Conservation (phyloP, 139 green algal genomes). For the Coelastrella sp. region DNA sequence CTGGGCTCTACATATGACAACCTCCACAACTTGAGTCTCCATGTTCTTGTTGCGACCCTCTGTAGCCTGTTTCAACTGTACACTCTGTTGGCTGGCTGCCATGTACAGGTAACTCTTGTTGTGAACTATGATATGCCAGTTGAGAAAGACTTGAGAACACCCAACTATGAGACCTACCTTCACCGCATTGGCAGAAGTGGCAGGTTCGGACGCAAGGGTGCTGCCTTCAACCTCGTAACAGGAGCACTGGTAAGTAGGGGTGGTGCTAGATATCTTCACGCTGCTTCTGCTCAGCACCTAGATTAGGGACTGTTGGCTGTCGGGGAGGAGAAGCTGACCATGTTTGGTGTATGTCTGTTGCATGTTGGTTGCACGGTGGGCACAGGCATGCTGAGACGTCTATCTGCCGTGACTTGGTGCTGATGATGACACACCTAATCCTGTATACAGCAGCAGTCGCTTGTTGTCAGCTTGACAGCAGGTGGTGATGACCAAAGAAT, state of each 20-base stretch:
- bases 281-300: too few relatives aligned
- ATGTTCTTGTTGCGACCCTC: too few relatives aligned
- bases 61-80: neutral
- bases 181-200: constrained; percentile 96
- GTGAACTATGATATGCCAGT: constrained; percentile 98
- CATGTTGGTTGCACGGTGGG: too few relatives aligned
- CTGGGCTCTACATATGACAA: too few relatives aligned
- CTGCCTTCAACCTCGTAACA: constrained; percentile 93
- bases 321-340: too few relatives aligned
- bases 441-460: neutral
- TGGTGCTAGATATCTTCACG: too few relatives aligned
- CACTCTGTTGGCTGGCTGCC: neutral
- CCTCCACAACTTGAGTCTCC: too few relatives aligned
- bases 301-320: too few relatives aligned
- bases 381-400: too few relatives aligned
- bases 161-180: constrained; percentile 98
- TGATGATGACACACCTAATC: constrained; percentile 40
- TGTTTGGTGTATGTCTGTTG: too few relatives aligned
- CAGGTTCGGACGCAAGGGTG: constrained; percentile 96
- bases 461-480: neutral
- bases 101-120: constrained; percentile 95
- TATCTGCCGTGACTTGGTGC: neutral
- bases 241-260: constrained; percentile 37
- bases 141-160: constrained; percentile 80
- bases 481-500: constrained; percentile 8